Percentiles rank a stretch among this genome's conserved stretches.
Evolutionary conservation across 2,329 filamentous ascomycete genomes (phyloP).

Genomic region (Ophiostoma perfectum): DNA sequence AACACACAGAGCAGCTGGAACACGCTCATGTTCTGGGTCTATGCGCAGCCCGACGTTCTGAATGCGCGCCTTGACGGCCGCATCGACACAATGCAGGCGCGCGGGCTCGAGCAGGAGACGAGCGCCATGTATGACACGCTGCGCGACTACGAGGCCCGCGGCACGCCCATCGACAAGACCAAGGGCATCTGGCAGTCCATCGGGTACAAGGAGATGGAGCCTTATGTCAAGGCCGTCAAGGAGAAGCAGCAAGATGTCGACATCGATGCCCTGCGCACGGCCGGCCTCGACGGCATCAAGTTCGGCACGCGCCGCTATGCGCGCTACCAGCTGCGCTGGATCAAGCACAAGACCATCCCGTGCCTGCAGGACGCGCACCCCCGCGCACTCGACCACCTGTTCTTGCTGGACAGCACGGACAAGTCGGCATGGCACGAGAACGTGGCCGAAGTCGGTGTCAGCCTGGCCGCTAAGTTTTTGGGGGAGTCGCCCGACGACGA

Average conservation of each 20-base stretch:
- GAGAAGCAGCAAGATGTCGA: slow-evolving; percentile 29
- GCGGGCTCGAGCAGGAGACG: slow-evolving; percentile 47
- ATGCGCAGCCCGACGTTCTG: slow-evolving; percentile 64
- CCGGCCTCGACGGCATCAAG: slow-evolving; percentile 70
- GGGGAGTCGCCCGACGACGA: slow-evolving; percentile 20
- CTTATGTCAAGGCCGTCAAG: slow-evolving; percentile 49
- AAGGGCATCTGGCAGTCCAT: slow-evolving; percentile 96
- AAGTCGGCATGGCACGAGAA: slow-evolving; percentile 53
- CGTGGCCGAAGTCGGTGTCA: slow-evolving; percentile 61
- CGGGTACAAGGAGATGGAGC: slow-evolving; percentile 84
- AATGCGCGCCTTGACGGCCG: slow-evolving; percentile 66
- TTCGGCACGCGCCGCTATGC: slow-evolving; percentile 83
- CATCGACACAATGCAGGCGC: slow-evolving; percentile 75
- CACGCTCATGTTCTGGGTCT: slow-evolving; percentile 78
- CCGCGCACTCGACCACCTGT: slow-evolving; percentile 55
- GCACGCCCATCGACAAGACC: slow-evolving; percentile 59
- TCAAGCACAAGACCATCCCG: slow-evolving; percentile 72
- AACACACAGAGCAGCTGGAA: slow-evolving; percentile 37
- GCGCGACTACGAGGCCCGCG: slow-evolving; percentile 36
- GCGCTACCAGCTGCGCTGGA: slow-evolving; percentile 79
- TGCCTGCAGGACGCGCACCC: slow-evolving; percentile 54
- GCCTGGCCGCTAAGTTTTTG: slow-evolving; percentile 61
- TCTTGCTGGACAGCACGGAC: slow-evolving; percentile 75
- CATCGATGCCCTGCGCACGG: slow-evolving; percentile 50
- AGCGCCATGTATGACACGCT: slow-evolving; percentile 42